A percentile compares a stretch with the other conserved stretches of the same genome.
Conservation (phyloP, 73 alveolate genomes). For the Strombidium stylifer region DNA sequence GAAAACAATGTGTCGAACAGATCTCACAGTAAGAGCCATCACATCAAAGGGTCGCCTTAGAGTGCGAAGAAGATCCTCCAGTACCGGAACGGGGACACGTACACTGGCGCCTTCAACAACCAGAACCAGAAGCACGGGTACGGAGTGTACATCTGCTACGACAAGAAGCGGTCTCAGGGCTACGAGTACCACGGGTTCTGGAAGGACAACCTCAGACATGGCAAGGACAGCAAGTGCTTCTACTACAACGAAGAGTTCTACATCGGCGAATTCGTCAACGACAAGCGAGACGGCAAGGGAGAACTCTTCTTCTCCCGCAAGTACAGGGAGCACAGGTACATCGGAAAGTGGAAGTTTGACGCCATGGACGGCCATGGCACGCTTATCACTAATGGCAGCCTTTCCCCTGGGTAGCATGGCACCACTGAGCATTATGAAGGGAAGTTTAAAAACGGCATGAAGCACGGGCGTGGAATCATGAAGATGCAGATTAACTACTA, state of each 20-base stretch:
- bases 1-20: too few species aligned
- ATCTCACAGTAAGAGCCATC: too few species aligned
- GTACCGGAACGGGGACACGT: too few species aligned
- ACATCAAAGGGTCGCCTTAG: too few species aligned
- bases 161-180: conserved; percentile 55
- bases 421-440: conserved; percentile 63
- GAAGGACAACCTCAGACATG: conserved; percentile 30
- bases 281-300: conserved; percentile 53
- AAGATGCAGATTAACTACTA: too few species aligned
- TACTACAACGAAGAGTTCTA: conserved; percentile 51
- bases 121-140: conserved; percentile 36
- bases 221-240: conserved; percentile 44
- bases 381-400: too few species aligned
- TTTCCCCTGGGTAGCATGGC: too few species aligned
- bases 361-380: conserved; percentile 69
- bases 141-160: conserved; percentile 46
- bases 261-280: conserved; percentile 43
- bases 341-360: conserved; percentile 65
- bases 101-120: too few species aligned
- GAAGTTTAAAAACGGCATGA: conserved; percentile 59
- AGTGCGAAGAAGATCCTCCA: too few species aligned
- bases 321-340: conserved; percentile 53
- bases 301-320: conserved; percentile 27
- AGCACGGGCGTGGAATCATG: too few species aligned
- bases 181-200: conserved; percentile 38